Percentiles rank a stretch among this genome's conserved stretches.
These are phyloP conservation scores for Rhododendron williamsianum DNA, from an alignment of 148 eudicot genomes.

Conservation along the genomic window DNA sequence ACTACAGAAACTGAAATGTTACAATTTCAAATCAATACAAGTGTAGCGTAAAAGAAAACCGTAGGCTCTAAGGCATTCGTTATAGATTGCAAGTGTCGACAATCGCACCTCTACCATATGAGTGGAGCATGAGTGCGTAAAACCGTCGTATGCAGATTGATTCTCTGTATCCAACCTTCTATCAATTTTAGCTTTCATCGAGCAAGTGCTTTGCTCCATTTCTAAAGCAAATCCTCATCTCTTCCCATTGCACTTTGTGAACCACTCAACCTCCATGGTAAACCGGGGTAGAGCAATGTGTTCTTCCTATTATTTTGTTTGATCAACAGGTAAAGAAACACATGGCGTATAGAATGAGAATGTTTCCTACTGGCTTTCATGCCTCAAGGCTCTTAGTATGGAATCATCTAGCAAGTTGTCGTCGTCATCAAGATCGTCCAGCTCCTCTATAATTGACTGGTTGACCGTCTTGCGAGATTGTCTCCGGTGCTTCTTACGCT, in stretches of 20 bases:
- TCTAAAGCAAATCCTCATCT: not conserved
- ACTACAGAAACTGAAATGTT: not conserved
- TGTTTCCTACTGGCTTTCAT: constrained; percentile 36
- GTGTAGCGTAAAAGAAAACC: not conserved
- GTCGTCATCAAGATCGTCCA: constrained; percentile 68
- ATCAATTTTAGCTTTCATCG: constrained; percentile 1
- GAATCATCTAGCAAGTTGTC: constrained; percentile 36
- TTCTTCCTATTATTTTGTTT: not conserved
- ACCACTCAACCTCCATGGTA: not conserved
- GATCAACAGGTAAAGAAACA: not conserved
- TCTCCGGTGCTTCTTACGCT: too few relatives aligned
- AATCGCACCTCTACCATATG: not conserved
- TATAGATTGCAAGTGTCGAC: not conserved
- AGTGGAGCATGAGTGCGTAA: not conserved
- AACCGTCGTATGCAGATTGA: not conserved
- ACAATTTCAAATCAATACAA: not conserved
- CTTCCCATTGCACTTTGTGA: not conserved
- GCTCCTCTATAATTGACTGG: constrained; percentile 57
- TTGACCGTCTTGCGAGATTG: constrained; percentile 30
- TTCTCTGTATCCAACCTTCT: not conserved
- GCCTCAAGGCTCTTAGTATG: constrained; percentile 39
- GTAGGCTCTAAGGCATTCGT: not conserved
- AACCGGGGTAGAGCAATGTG: not conserved
- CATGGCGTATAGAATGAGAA: not conserved
- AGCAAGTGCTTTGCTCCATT: not conserved